These are phyloP conservation scores for Hymenoscyphus scutula DNA, from an alignment of 2,329 filamentous ascomycete species.

Conservation along the genomic window DNA sequence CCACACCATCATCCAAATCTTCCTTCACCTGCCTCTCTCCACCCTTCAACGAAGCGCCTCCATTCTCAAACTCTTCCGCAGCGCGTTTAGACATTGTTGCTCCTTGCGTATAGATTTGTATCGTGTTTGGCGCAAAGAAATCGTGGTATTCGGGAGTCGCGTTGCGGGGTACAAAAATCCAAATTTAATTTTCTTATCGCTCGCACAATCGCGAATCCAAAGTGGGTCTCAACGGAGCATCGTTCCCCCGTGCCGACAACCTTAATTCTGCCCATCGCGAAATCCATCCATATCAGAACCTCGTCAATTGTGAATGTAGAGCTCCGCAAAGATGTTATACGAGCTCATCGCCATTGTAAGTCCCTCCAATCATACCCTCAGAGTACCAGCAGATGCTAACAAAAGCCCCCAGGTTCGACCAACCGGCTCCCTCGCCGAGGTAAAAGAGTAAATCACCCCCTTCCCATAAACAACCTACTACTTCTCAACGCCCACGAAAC, in stretches of 20 bases:
- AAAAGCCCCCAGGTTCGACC: slow-evolving; percentile 71
- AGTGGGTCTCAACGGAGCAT: not conserved
- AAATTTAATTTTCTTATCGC: slow-evolving; percentile 18
- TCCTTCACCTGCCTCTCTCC: slow-evolving; percentile 62
- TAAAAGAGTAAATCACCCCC: slow-evolving; percentile 75
- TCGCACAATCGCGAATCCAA: slow-evolving; percentile 3
- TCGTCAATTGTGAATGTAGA: slow-evolving; percentile 20
- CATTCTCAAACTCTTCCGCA: slow-evolving; percentile 48
- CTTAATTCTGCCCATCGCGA: slow-evolving; percentile 4
- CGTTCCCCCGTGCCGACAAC: not conserved
- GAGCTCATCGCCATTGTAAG: slow-evolving; percentile 93
- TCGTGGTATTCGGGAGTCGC: not conserved
- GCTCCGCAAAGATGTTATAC: slow-evolving; percentile 75
- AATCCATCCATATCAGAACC: slow-evolving; percentile 3
- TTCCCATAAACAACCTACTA: not conserved
- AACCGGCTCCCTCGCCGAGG: slow-evolving; percentile 79
- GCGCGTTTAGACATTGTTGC: slow-evolving; percentile 57
- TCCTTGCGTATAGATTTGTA: not conserved
- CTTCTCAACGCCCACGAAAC: slow-evolving; percentile 5
- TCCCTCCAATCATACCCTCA: slow-evolving; percentile 21
- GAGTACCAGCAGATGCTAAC: not conserved
- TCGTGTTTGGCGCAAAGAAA: not conserved
- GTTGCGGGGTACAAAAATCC: slow-evolving; percentile 3
- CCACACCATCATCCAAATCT: slow-evolving; percentile 64
- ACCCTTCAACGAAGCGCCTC: slow-evolving; percentile 54